phyloP scores from a whole-genome alignment of 140 eudicot species.

The Oenanthe javanica region DNA sequence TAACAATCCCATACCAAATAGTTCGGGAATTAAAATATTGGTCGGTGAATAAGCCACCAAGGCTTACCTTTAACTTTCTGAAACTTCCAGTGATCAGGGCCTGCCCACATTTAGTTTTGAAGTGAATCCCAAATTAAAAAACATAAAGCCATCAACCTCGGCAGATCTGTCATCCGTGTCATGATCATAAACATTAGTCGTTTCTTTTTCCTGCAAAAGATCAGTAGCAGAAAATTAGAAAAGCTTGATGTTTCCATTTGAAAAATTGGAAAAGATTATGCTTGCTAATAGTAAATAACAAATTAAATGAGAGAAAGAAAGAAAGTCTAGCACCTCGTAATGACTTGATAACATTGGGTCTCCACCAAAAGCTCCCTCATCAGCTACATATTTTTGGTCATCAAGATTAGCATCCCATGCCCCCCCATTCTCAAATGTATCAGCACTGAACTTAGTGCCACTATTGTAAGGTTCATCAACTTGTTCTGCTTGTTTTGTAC shows the following conservation, averaged over 20 bases:
- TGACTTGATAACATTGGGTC: conserved; percentile 25
- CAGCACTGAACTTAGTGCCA: conserved; percentile 16
- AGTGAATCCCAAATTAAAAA: conserved; percentile 46
- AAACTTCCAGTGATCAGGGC: conserved; percentile 91
- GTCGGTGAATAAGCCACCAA: not conserved
- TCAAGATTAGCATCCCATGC: conserved; percentile 31
- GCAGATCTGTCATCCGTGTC: conserved; percentile 32
- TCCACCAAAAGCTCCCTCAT: conserved; percentile 17
- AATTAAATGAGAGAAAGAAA: no score
- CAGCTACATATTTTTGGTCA: conserved; percentile 21
- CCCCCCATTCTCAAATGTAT: conserved; percentile 23
- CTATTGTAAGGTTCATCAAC: conserved; percentile 18
- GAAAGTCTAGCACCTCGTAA: conserved; percentile 20
- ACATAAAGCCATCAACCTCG: conserved; percentile 53
- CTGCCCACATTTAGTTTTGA: conserved; percentile 94
- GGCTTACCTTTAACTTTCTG: conserved; percentile 50
- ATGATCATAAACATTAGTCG: conserved; percentile 22
- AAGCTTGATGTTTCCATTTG: not conserved
- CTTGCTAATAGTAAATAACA: not conserved
- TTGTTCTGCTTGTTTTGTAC: conserved; percentile 25
- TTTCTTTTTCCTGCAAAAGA: conserved; percentile 46
- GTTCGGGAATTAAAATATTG: not conserved
- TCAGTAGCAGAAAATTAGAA: not conserved
- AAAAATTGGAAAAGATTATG: not conserved
- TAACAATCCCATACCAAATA: not conserved